Evolutionary conservation across 2,329 filamentous ascomycete genomes (phyloP).

Genomic region (Pyrenophora seminiperda): DNA sequence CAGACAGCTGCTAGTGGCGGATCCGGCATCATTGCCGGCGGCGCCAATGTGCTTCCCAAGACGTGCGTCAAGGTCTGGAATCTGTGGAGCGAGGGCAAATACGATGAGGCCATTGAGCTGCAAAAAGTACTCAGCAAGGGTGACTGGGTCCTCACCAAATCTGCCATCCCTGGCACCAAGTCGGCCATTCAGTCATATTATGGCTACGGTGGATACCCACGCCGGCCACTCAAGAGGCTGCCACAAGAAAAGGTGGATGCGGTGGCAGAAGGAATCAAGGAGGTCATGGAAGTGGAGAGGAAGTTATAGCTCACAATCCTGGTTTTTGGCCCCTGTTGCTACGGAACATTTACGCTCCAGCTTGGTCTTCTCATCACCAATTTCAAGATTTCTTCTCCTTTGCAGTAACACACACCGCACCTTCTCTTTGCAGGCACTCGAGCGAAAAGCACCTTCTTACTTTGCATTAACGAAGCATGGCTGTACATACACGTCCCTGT

Average conservation of each 20-base stretch:
- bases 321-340: not conserved
- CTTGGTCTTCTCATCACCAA: constrained; percentile 1
- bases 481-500: constrained; percentile 23
- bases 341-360: too few species aligned
- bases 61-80: constrained; percentile 79
- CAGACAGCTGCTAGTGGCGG: constrained; percentile 81
- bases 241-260: constrained; percentile 59
- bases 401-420: not conserved
- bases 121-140: constrained; percentile 79
- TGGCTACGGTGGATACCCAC: constrained; percentile 79
- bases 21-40: constrained; percentile 82
- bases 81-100: constrained; percentile 73
- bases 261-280: constrained; percentile 52
- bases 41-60: constrained; percentile 85
- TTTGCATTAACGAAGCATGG: constrained; percentile 21
- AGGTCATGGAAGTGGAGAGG: constrained; percentile 69
- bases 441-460: constrained; percentile 7
- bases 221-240: constrained; percentile 72
- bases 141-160: constrained; percentile 83
- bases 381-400: constrained; percentile 1
- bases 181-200: constrained; percentile 78
- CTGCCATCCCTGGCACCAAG: constrained; percentile 86
- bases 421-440: constrained; percentile 7
- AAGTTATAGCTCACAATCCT: constrained; percentile 37
- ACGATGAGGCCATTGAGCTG: constrained; percentile 73